A percentile compares a stretch with the other conserved stretches of the same genome.
Evolutionary conservation across 2,329 filamentous ascomycete genomes (phyloP).

Genomic region (Pyrenophora seminiperda): DNA sequence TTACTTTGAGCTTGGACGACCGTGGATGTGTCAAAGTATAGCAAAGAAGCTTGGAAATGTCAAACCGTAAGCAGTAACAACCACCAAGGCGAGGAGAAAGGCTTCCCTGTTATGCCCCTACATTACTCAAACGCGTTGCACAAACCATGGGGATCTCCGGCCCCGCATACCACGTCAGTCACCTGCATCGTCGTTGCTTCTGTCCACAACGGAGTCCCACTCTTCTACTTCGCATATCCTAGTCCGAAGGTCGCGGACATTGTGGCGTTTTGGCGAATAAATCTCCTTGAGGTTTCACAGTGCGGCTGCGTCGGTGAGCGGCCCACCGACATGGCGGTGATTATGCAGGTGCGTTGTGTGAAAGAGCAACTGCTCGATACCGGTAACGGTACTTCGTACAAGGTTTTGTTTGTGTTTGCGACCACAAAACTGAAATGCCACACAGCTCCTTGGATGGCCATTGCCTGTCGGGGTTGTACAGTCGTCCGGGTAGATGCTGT

Average conservation of each 20-base stretch:
- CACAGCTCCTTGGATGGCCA: constrained; percentile 1
- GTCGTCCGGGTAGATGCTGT: constrained; percentile 6
- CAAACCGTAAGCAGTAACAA: background rate
- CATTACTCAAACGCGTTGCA: constrained; percentile 2
- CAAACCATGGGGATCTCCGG: constrained; percentile 1
- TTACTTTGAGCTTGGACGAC: background rate
- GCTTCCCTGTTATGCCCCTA: constrained; percentile 6
- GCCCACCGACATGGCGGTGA: constrained; percentile 5
- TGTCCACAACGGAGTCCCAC: constrained; percentile 2
- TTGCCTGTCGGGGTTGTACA: background rate
- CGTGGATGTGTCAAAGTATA: background rate
- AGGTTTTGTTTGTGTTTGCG: constrained; percentile 4
- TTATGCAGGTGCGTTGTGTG: constrained; percentile 7
- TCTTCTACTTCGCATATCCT: constrained; percentile 1
- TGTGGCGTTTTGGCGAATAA: constrained; percentile 2
- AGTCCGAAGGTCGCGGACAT: background rate
- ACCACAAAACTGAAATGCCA: background rate
- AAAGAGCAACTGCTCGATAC: background rate
- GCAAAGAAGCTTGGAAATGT: too few relatives aligned
- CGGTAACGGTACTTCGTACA: background rate
- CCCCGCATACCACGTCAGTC: constrained; percentile 11
- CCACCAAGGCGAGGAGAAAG: constrained; percentile 1
- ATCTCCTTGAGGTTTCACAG: constrained; percentile 4
- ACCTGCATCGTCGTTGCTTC: constrained; percentile 8
- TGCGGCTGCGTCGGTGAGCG: constrained; percentile 5